Evolutionary conservation across 805 yeast genomes (phyloP).

Genomic region (Saturnispora bothae): DNA sequence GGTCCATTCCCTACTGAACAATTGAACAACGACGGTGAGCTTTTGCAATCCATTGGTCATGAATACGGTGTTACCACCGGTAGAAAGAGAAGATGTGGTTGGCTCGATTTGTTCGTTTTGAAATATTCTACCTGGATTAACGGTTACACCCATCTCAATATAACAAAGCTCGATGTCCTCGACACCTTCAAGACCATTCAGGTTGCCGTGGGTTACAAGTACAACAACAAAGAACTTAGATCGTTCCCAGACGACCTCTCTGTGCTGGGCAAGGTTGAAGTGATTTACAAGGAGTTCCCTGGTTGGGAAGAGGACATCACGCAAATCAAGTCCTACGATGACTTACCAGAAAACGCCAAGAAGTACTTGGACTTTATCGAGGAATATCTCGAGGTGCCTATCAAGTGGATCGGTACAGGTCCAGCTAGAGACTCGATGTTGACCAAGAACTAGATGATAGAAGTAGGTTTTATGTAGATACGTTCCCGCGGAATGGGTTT

Average conservation of each 20-base stretch:
- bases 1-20: slow-evolving; percentile 99
- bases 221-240: slow-evolving; percentile 63
- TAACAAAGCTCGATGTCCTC: slow-evolving; percentile 91
- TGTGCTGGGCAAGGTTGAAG: slow-evolving; percentile 80
- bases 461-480: too few species aligned
- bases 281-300: slow-evolving; percentile 80
- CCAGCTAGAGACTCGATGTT: slow-evolving; percentile 94
- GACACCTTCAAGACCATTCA: slow-evolving; percentile 83
- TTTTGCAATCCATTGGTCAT: slow-evolving; percentile 83
- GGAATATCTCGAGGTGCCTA: slow-evolving; percentile 70
- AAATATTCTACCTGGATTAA: slow-evolving; percentile 85
- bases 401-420: slow-evolving; percentile 98
- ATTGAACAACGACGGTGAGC: slow-evolving; percentile 75
- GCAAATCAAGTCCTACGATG: slow-evolving; percentile 53
- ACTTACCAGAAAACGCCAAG: slow-evolving; percentile 81
- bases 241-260: slow-evolving; percentile 90
- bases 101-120: slow-evolving; percentile 94
- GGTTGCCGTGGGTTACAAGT: slow-evolving; percentile 75
- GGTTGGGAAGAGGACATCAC: slow-evolving; percentile 92
- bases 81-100: slow-evolving; percentile 97
- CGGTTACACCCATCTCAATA: slow-evolving; percentile 90
- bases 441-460: slow-evolving; percentile 35
- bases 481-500: too few species aligned
- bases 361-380: slow-evolving; percentile 79
- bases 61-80: slow-evolving; percentile 98